phyloP scores from a whole-genome alignment of 331 rosid species.

The Saraca asoca region DNA sequence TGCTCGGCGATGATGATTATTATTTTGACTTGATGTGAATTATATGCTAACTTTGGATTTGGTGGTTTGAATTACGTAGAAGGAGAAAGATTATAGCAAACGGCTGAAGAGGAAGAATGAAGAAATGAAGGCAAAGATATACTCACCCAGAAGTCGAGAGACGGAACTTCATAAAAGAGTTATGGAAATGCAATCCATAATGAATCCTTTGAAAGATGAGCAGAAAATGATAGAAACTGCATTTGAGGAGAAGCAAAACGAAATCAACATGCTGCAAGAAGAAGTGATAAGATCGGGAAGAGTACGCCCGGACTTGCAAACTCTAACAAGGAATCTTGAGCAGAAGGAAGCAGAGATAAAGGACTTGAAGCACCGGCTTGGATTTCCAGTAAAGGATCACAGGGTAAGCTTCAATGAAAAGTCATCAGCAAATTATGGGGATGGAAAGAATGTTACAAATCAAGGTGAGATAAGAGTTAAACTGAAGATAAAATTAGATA shows the following conservation, averaged over 20 bases:
- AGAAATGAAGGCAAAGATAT: constrained; percentile 64
- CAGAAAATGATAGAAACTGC: constrained; percentile 59
- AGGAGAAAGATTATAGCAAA: constrained; percentile 52
- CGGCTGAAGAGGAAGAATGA: constrained; percentile 65
- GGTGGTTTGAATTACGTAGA: constrained; percentile 43
- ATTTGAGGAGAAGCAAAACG: constrained; percentile 67
- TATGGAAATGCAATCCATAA: constrained; percentile 62
- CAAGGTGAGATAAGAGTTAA: constrained; percentile 24
- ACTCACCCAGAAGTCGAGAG: constrained; percentile 57
- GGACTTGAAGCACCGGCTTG: constrained; percentile 55
- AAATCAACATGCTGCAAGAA: constrained; percentile 49
- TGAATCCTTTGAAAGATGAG: constrained; percentile 72
- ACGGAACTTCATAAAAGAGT: constrained; percentile 70
- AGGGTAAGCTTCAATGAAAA: constrained; percentile 34
- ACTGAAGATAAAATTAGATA: constrained; percentile 25
- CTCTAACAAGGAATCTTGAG: constrained; percentile 48
- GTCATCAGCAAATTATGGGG: constrained; percentile 27
- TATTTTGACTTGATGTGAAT: too few species aligned
- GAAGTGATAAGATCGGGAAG: constrained; percentile 24
- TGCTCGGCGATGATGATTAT: neutral
- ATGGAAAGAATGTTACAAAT: constrained; percentile 16
- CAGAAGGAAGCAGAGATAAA: constrained; percentile 67
- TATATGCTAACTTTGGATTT: neutral
- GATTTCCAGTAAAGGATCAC: constrained; percentile 42
- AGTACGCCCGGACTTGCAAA: constrained; percentile 33